Evolutionary conservation across 2,329 filamentous ascomycete genomes (phyloP), one percentile per base, ranked within the genome.

Genomic region (Aspergillus hiratsukae): DNA sequence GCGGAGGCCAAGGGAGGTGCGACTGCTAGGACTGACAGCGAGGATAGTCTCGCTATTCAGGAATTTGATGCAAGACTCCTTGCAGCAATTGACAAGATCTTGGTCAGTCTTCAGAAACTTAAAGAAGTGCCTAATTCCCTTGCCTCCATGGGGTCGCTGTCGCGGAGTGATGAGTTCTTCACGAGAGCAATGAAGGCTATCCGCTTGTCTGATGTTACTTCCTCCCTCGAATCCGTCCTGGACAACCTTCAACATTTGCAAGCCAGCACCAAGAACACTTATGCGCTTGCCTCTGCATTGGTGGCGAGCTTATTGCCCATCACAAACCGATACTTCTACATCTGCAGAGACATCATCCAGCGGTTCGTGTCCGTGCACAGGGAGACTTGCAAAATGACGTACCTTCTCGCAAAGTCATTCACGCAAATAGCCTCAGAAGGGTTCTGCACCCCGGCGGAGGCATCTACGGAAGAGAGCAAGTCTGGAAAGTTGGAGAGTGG

Each of bases 381-480:
- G 9, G 82, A 88, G 11, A 86, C 86, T 1, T 88, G 86, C 64
- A 88, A 88, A 64, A 83, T 96, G 69, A 85, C 89, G 0, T 88
- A 89, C 69, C 83, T 87, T 14, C 81, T 99, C 48, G 84, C 87
- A 35, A 90, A 87, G 51, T 84, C 86, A 0, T 96, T 97, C 70
- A 83, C 84, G 1, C 87, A 91, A 57, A 83, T 99, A 51, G 86
- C 89, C 1, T 83, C 85, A 0, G 86, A 95, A 70, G 94, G 94
- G 1, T 97, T 97, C 79, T 99, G 94, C 70, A 90, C 87, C 21
- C 94, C 94, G 0, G 82, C 88, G 23, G 92, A 97, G 66, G 88
- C 91, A 64, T 84, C 90, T 43, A 84, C 87, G 50, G 84, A 87
- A 55, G 81, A 85, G 51, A 85, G 84, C 21, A 83, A 89, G 57